Evolutionary conservation across 2,329 filamentous ascomycete genomes (phyloP).

Genomic region (Tolypocladium tropicale): DNA sequence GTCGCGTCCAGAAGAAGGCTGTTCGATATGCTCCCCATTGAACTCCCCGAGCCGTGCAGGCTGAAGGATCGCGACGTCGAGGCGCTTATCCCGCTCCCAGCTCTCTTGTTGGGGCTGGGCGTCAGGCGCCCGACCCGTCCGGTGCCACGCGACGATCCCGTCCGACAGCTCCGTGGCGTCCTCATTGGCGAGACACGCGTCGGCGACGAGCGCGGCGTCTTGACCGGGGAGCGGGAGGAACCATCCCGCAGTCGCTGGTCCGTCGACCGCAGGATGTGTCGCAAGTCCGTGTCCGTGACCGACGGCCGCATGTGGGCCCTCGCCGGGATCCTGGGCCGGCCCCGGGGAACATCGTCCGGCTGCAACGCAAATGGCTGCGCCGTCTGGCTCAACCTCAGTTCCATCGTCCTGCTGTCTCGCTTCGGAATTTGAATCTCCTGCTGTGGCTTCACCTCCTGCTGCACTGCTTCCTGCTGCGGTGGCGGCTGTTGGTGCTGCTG

Average conservation of each 20-base stretch:
- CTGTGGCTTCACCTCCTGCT: neutral
- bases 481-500: constrained; percentile 2
- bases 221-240: constrained; percentile 17
- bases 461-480: constrained; percentile 1
- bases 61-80: constrained; percentile 9
- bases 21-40: constrained; percentile 25
- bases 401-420: neutral
- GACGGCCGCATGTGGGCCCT: constrained; percentile 12
- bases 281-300: constrained; percentile 35
- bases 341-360: constrained; percentile 5
- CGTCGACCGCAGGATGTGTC: constrained; percentile 41
- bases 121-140: constrained; percentile 9
- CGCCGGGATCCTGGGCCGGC: constrained; percentile 3
- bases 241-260: constrained; percentile 38
- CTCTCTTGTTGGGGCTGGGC: constrained; percentile 18
- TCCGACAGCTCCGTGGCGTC: constrained; percentile 3
- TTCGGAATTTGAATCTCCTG: constrained; percentile 9
- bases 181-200: constrained; percentile 12
- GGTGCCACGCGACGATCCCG: constrained; percentile 3
- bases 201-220: constrained; percentile 13
- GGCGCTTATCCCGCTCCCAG: constrained; percentile 6
- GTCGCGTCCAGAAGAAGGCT: constrained; percentile 28
- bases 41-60: constrained; percentile 18
- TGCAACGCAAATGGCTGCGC: constrained; percentile 9
- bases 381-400: constrained; percentile 12